A percentile compares a stretch with the other conserved stretches of the same genome.
phyloP scores from a whole-genome alignment of 2,329 filamentous ascomycete species.

The Thermothelomyces thermophilus region DNA sequence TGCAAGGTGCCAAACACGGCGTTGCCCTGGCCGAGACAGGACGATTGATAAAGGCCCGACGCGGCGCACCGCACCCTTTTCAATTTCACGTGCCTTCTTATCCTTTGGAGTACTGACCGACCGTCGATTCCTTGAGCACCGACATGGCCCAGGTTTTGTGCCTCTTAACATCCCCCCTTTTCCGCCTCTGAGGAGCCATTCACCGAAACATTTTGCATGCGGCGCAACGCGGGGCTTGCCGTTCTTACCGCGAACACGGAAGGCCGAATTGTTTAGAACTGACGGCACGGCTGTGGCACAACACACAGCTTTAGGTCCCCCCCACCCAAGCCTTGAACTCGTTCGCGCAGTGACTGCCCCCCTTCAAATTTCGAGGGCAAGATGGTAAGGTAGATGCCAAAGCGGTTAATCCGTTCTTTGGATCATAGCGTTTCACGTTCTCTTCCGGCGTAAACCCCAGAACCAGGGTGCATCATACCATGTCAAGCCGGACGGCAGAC shows the following conservation, averaged over 20 bases:
- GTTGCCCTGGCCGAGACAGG: slow-evolving; percentile 9
- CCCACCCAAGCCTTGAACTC: not conserved
- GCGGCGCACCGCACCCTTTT: not conserved
- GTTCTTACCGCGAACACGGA: not conserved
- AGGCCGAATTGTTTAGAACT: not conserved
- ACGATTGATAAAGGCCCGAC: slow-evolving; percentile 7
- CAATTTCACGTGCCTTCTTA: slow-evolving; percentile 8
- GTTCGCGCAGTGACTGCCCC: not conserved
- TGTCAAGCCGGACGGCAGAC: not conserved
- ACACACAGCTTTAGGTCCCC: not conserved
- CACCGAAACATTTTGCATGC: not conserved
- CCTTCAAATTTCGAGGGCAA: not conserved
- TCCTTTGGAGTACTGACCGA: not conserved
- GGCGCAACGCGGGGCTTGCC: not conserved
- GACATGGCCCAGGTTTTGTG: slow-evolving; percentile 1
- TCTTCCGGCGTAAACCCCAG: slow-evolving; percentile 1
- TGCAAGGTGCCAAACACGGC: slow-evolving; percentile 10
- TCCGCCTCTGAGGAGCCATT: not conserved
- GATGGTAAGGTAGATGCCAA: slow-evolving; percentile 1
- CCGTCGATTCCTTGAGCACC: not conserved
- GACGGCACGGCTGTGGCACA: not conserved
- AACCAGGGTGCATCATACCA: not conserved
- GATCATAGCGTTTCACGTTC: not conserved
- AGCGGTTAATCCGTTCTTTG: not conserved
- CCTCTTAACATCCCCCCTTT: not conserved